Conservation (phyloP, 2,329 filamentous ascomycete genomes). For the Stagonosporopsis chrysanthemi region DNA sequence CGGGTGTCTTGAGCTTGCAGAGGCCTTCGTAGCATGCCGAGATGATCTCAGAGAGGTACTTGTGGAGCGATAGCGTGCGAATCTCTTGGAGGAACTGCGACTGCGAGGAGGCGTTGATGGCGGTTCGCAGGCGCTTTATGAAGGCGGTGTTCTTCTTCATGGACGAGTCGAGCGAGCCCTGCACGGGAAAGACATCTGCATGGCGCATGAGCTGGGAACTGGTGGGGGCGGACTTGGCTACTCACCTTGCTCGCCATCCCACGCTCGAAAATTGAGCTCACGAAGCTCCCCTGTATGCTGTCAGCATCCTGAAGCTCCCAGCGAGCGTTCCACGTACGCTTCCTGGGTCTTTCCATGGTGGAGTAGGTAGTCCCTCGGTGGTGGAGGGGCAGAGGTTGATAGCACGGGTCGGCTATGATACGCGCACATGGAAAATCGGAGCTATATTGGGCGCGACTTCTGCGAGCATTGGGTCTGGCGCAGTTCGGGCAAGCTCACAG, state of each 20-base stretch:
- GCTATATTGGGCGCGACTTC: conserved; percentile 43
- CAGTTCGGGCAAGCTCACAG: conserved; percentile 30
- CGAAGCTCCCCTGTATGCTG: conserved; percentile 78
- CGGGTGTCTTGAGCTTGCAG: conserved; percentile 87
- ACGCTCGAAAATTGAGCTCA: conserved; percentile 84
- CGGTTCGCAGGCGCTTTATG: conserved; percentile 93
- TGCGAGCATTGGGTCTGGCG: conserved; percentile 45
- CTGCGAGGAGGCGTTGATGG: conserved; percentile 80
- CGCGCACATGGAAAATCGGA: conserved; percentile 46
- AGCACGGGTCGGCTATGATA: conserved; percentile 44
- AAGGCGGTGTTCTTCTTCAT: conserved; percentile 98
- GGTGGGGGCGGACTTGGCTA: conserved; percentile 21
- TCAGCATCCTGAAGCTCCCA: conserved; percentile 27
- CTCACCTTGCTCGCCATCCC: conserved; percentile 86
- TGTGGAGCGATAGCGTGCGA: conserved; percentile 87
- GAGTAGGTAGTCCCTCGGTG: conserved; percentile 37
- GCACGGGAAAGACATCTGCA: conserved; percentile 78
- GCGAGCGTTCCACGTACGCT: conserved; percentile 47
- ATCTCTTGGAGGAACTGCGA: conserved; percentile 90
- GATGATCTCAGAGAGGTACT: conserved; percentile 96
- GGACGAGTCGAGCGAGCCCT: conserved; percentile 85
- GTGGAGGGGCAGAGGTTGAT: conserved; percentile 46
- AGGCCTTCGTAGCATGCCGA: conserved; percentile 95
- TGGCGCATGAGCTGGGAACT: conserved; percentile 29
- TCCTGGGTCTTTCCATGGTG: conserved; percentile 60